phyloP scores from a whole-genome alignment of 208 protist genomes.

The Angomonas ambiguus region DNA sequence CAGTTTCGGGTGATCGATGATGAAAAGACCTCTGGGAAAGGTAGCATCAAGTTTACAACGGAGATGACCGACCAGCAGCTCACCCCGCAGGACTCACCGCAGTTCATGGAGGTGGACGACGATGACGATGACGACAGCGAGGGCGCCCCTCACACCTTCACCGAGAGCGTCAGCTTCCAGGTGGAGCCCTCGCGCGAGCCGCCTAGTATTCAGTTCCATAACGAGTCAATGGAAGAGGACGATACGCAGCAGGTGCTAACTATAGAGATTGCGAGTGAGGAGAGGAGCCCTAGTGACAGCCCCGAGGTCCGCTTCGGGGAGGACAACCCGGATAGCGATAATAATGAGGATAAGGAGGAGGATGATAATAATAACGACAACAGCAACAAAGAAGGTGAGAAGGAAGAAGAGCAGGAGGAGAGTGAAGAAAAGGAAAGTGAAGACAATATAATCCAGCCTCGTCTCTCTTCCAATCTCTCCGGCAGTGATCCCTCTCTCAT shows the following conservation, averaged over 20 bases:
- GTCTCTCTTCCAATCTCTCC: no score
- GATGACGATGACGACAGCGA: slow-evolving; percentile 6
- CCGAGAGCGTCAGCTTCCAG: slow-evolving; percentile 18
- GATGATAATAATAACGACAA: neutral
- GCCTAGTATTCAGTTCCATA: no score
- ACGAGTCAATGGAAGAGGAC: no score
- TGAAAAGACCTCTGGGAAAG: neutral
- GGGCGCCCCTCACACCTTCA: slow-evolving; percentile 9
- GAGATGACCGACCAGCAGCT: neutral
- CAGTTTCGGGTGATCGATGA: slow-evolving; percentile 7
- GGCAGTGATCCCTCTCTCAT: no score
- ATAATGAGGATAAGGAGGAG: neutral
- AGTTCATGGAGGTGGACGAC: slow-evolving; percentile 17
- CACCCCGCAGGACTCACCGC: neutral
- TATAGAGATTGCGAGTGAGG: no score
- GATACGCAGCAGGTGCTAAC: no score
- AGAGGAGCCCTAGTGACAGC: no score
- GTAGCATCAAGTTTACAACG: neutral
- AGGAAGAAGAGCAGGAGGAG: no score
- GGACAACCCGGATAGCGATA: neutral
- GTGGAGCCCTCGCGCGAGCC: slow-evolving; percentile 17
- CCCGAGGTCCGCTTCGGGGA: no score
- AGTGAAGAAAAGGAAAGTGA: no score
- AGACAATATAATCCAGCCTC: no score
- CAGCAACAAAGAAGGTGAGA: no score